phyloP scores from a whole-genome alignment of 768 basidiomycete species.

The Boletus vermiculosoides region DNA sequence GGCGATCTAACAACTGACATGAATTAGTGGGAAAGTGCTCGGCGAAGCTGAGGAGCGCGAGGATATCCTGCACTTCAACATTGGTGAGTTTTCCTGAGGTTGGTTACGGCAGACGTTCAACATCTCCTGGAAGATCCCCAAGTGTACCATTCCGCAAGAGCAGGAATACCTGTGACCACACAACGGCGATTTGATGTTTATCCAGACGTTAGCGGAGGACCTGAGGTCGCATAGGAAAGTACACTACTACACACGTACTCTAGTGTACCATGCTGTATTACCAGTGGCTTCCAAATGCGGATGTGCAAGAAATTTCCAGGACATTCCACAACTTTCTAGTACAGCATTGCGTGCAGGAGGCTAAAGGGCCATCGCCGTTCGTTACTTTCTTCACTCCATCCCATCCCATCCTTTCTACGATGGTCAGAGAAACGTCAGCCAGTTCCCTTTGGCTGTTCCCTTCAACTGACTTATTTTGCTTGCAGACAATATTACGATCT shows the following conservation, averaged over 20 bases:
- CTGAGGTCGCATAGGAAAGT: neutral
- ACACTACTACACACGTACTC: neutral
- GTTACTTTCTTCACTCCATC: slow-evolving; percentile 14
- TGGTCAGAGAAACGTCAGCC: slow-evolving; percentile 69
- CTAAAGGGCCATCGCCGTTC: slow-evolving; percentile 25
- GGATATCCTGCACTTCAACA: slow-evolving; percentile 73
- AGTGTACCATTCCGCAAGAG: slow-evolving; percentile 61
- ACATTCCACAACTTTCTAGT: slow-evolving; percentile 36
- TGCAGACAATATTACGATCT: slow-evolving; percentile 89
- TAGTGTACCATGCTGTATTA: neutral
- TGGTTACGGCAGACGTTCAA: neutral
- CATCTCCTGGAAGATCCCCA: slow-evolving; percentile 55
- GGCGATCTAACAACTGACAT: slow-evolving; percentile 5
- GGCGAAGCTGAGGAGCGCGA: slow-evolving; percentile 75
- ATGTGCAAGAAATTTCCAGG: slow-evolving; percentile 26
- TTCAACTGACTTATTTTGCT: neutral
- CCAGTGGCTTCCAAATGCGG: slow-evolving; percentile 21
- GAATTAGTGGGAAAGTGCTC: slow-evolving; percentile 67
- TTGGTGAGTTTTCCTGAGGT: slow-evolving; percentile 55
- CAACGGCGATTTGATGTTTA: slow-evolving; percentile 96
- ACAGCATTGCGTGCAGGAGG: slow-evolving; percentile 31
- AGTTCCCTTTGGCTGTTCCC: neutral
- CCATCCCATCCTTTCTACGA: slow-evolving; percentile 28
- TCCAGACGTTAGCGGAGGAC: slow-evolving; percentile 54
- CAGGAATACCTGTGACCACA: slow-evolving; percentile 86